Percentiles rank a stretch among this genome's conserved stretches.
Evolutionary conservation across 768 basidiomycete species (phyloP).

Genomic region (Tulasnella calospora): DNA sequence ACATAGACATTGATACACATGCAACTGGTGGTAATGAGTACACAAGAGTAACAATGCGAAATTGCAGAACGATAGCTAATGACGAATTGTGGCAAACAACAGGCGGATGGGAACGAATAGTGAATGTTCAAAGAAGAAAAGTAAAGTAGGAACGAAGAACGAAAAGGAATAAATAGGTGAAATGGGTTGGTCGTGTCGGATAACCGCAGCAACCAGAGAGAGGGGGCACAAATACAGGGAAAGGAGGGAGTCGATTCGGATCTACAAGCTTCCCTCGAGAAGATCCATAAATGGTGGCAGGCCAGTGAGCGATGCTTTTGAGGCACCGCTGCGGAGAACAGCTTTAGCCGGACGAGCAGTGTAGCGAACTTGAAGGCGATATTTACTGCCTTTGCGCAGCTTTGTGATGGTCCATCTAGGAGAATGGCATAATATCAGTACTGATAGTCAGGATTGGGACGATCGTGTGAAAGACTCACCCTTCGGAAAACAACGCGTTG

Average conservation of each 20-base stretch:
- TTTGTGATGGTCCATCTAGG: slow-evolving; percentile 19
- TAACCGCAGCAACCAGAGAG: neutral
- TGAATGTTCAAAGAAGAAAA: neutral
- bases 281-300: slow-evolving; percentile 25
- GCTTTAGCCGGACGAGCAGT: slow-evolving; percentile 21
- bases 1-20: slow-evolving; percentile 4
- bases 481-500: slow-evolving; percentile 24
- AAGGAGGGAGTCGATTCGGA: neutral
- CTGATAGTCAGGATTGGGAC: neutral
- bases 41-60: neutral
- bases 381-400: slow-evolving; percentile 20
- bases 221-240: neutral
- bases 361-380: slow-evolving; percentile 20
- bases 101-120: neutral
- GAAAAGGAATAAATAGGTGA: slow-evolving; percentile 17
- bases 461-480: slow-evolving; percentile 11
- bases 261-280: slow-evolving; percentile 16
- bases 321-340: slow-evolving; percentile 16
- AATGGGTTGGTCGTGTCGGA: neutral
- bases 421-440: neutral
- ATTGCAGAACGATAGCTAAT: neutral
- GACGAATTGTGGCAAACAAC: neutral
- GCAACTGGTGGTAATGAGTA: neutral
- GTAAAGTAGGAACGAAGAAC: slow-evolving; percentile 11
- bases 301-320: slow-evolving; percentile 9